Evolutionary conservation across 1,284 basidiomycete species (phyloP), one percentile per base, ranked within the genome.

Genomic region (Leccinum pachyderme): DNA sequence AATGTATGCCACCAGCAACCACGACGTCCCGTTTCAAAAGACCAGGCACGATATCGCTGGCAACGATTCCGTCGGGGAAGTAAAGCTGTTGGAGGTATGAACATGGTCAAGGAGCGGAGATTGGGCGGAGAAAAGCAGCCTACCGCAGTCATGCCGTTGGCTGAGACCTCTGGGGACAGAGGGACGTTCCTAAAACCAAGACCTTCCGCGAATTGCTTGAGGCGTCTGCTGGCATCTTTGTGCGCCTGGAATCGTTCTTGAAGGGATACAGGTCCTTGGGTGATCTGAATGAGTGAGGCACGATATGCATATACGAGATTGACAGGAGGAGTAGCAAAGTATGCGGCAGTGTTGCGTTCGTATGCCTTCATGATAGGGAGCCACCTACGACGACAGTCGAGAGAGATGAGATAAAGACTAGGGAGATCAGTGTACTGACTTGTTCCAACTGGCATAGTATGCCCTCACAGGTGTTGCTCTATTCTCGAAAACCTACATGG

Each of bases 311-410:
- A 93, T 68, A 99, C 85, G 61, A 98, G 84, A 76, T 98, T 96
- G 59, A 95, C 92, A 12, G 93, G 92, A 8, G 89, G 94, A 1
- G 94, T 97, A n/a, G 94, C 95, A 72, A 97, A 97, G 79, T 97
- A 97, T 28, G 86, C 86, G 0, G 90, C 75, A 9, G 73, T 73
- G 54, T 87, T 87, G 53, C 73, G 71, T 75, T 93, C 91, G 72
- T 97, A 98, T 1, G 89, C 87, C 63, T 86, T 82, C 94, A 97
- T 97, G 68, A 98, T 86, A 1, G 95, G 94, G 44, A 95, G 77
- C 95, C 95, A 97, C 64, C 86, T 89, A n/a, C 49, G 35, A 37
- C 29, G 29, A 41, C 3, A 32, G 31, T 56, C 22, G 11, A 55
- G 35, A 13, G n/a, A 33, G 7, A 29, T 35, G 41, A 32, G 24